A percentile compares a stretch with the other conserved stretches of the same genome.
Conservation (phyloP, 2,329 filamentous ascomycete genomes). For the Cyphellophora europaea region DNA sequence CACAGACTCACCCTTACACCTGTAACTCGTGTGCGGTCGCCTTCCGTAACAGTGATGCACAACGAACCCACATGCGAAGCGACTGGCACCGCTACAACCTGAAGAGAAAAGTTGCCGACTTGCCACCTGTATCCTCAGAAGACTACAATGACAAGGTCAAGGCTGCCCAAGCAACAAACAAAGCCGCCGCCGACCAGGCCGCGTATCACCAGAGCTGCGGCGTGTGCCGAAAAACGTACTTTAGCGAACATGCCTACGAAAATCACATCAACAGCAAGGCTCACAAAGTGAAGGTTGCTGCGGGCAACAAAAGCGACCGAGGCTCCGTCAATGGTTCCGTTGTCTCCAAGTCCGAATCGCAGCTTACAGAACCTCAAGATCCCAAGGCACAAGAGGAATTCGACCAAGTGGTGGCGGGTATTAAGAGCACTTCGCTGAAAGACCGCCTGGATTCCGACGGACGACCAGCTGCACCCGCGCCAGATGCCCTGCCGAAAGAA, state of each 20-base stretch:
- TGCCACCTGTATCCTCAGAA: conserved; percentile 85
- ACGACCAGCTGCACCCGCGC: conserved; percentile 32
- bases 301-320: conserved; percentile 34
- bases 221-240: conserved; percentile 84
- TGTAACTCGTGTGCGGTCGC: conserved; percentile 98
- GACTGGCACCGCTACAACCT: conserved; percentile 99
- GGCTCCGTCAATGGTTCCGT: conserved; percentile 58
- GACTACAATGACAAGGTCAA: conserved; percentile 93
- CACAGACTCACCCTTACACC: conserved; percentile 60
- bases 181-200: conserved; percentile 76
- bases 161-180: conserved; percentile 75
- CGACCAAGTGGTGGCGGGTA: conserved; percentile 64
- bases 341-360: conserved; percentile 42
- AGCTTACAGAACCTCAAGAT: conserved; percentile 26
- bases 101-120: conserved; percentile 81
- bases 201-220: conserved; percentile 77
- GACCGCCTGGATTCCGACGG: conserved; percentile 36
- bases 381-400: conserved; percentile 47
- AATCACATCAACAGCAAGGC: conserved; percentile 90
- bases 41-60: conserved; percentile 85
- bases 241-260: conserved; percentile 88
- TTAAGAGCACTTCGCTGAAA: conserved; percentile 57
- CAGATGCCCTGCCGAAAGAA: conserved; percentile 22
- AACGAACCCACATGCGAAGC: conserved; percentile 92
- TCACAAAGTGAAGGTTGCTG: conserved; percentile 60